Conservation (phyloP, 352 stramenopile species). For the Phytophthora foliorum region DNA sequence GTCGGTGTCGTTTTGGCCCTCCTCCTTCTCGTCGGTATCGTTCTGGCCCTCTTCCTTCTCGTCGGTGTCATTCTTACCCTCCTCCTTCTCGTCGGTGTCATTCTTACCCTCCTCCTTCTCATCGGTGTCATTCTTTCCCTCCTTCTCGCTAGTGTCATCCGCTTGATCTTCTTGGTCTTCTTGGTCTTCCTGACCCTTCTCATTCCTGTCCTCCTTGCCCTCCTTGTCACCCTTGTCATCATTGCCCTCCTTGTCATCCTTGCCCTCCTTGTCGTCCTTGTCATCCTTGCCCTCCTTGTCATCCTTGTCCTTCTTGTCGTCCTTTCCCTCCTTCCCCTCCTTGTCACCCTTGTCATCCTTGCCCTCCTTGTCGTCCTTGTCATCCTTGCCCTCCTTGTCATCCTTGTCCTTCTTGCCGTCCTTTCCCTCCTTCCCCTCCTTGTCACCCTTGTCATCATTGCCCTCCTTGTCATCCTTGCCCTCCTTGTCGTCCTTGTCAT, state of each 20-base stretch:
- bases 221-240: background rate
- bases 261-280: slow-evolving; percentile 2
- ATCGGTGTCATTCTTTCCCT: background rate
- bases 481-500: background rate
- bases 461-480: background rate
- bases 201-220: background rate
- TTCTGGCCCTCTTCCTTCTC: background rate
- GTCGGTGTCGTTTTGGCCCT: background rate
- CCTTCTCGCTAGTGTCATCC: background rate
- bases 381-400: slow-evolving; percentile 1
- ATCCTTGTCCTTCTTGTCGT: background rate
- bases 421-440: background rate
- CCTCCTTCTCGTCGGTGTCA: background rate
- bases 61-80: background rate
- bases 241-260: background rate
- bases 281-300: slow-evolving; percentile 1
- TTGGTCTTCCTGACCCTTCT: background rate
- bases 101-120: slow-evolving; percentile 5
- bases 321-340: background rate
- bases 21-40: background rate
- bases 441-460: background rate
- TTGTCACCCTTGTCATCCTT: slow-evolving; percentile 1
- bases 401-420: slow-evolving; percentile 1
- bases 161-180: background rate
- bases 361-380: background rate